Conservation (phyloP, 139 green algal genomes). For the Gonium pectorale region DNA sequence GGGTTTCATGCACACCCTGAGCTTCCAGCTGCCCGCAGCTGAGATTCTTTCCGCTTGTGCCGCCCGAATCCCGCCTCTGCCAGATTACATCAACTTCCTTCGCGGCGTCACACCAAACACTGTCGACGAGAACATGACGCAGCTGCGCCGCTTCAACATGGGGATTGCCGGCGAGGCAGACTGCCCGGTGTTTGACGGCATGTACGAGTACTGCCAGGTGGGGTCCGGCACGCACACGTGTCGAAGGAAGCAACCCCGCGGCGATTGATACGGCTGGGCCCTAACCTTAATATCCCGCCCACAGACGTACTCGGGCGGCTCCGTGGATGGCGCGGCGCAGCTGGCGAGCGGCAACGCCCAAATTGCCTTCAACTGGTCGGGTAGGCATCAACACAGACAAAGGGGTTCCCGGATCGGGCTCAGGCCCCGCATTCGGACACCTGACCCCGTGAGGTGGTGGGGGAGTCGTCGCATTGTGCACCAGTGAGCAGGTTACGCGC, state of each 20-base stretch:
- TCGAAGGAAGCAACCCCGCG: too few species aligned
- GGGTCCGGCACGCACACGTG: too few species aligned
- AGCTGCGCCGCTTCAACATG: conserved; percentile 98
- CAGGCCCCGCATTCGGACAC: too few species aligned
- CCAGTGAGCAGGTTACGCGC: too few species aligned
- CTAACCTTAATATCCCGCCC: too few species aligned
- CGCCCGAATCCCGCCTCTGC: neutral
- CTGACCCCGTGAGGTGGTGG: too few species aligned
- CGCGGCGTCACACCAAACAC: conserved; percentile 94
- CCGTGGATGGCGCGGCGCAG: conserved; percentile 89
- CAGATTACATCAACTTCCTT: conserved; percentile 99
- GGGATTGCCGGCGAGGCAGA: conserved; percentile 92
- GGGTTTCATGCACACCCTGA: too few species aligned
- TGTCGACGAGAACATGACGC: conserved; percentile 92
- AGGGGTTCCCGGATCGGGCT: too few species aligned
- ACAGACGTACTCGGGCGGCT: conserved; percentile 77
- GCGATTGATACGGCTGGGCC: neutral
- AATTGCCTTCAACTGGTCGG: conserved; percentile 95
- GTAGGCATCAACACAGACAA: too few species aligned
- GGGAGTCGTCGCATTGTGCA: too few species aligned
- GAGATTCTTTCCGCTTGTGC: neutral
- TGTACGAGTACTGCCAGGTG: conserved; percentile 96
- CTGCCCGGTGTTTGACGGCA: conserved; percentile 96
- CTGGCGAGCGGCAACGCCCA: conserved; percentile 87
- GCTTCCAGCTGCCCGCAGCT: too few species aligned